Evolutionary conservation across 1,284 basidiomycete species (phyloP).

Genomic region (Xerocomus minutiporus): DNA sequence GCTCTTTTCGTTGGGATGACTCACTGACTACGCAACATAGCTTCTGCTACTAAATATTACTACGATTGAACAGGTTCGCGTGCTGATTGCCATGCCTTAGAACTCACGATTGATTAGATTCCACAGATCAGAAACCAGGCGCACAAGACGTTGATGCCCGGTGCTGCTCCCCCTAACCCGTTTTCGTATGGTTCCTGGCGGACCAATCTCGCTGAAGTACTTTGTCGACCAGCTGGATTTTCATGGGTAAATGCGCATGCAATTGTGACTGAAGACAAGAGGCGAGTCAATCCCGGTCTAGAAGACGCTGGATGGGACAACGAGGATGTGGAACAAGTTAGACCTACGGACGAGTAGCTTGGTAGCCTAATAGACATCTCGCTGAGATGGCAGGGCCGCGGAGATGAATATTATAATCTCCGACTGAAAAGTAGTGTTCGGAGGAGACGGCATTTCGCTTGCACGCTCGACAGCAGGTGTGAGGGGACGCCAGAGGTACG

Average conservation of each 20-base stretch:
- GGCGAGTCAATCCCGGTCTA: slow-evolving; percentile 60
- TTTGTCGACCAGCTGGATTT: slow-evolving; percentile 67
- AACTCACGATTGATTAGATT: slow-evolving; percentile 10
- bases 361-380: background rate
- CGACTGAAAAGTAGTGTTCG: slow-evolving; percentile 21
- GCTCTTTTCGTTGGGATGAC: background rate
- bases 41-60: slow-evolving; percentile 81
- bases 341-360: slow-evolving; percentile 31
- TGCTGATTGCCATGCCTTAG: slow-evolving; percentile 1
- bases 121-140: slow-evolving; percentile 72
- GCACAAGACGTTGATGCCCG: slow-evolving; percentile 61
- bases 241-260: slow-evolving; percentile 62
- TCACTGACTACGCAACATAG: slow-evolving; percentile 35
- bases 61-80: slow-evolving; percentile 85
- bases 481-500: slow-evolving; percentile 17
- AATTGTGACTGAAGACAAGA: slow-evolving; percentile 60
- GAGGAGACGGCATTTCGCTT: slow-evolving; percentile 29
- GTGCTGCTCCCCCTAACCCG: slow-evolving; percentile 66
- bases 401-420: slow-evolving; percentile 26
- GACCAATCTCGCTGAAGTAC: slow-evolving; percentile 59
- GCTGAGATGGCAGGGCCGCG: slow-evolving; percentile 9
- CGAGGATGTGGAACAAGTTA: slow-evolving; percentile 20
- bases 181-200: slow-evolving; percentile 74
- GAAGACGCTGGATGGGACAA: slow-evolving; percentile 29
- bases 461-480: slow-evolving; percentile 7